These are phyloP conservation scores for Amesomyces nigricolor DNA, from an alignment of 2,329 filamentous ascomycete species.

Conservation along the genomic window DNA sequence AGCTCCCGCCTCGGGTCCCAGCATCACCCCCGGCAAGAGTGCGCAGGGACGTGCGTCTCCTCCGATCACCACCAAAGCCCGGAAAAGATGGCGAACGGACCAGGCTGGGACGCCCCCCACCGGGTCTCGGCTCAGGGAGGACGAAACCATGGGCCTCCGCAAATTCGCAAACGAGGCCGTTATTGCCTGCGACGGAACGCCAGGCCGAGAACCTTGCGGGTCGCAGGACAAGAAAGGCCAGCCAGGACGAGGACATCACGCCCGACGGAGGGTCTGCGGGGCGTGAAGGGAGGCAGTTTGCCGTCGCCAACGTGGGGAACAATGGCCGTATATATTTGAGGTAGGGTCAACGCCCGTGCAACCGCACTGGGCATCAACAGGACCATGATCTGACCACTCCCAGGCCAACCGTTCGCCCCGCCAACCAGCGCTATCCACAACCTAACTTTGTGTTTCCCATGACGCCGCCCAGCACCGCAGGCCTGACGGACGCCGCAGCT, in stretches of 20 bases:
- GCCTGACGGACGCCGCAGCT: conserved; percentile 42
- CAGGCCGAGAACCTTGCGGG: conserved; percentile 35
- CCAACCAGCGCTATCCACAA: conserved; percentile 56
- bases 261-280: conserved; percentile 56
- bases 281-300: conserved; percentile 66
- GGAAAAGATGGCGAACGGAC: conserved; percentile 24
- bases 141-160: conserved; percentile 28
- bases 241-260: conserved; percentile 52
- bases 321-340: conserved; percentile 78
- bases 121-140: conserved; percentile 22
- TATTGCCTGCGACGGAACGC: conserved; percentile 44
- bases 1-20: conserved; percentile 12
- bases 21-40: conserved; percentile 12
- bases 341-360: conserved; percentile 37
- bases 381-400: conserved; percentile 20
- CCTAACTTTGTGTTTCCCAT: conserved; percentile 56
- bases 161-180: conserved; percentile 31
- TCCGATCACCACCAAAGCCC: conserved; percentile 21
- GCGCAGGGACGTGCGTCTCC: conserved; percentile 17
- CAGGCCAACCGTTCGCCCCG: conserved; percentile 57
- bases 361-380: neutral
- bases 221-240: conserved; percentile 43
- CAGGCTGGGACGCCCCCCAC: conserved; percentile 8
- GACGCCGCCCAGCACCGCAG: conserved; percentile 55
- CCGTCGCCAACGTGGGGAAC: conserved; percentile 75